Conservation (phyloP, 106 monocot genomes). For the Dendrobium huoshanense region DNA sequence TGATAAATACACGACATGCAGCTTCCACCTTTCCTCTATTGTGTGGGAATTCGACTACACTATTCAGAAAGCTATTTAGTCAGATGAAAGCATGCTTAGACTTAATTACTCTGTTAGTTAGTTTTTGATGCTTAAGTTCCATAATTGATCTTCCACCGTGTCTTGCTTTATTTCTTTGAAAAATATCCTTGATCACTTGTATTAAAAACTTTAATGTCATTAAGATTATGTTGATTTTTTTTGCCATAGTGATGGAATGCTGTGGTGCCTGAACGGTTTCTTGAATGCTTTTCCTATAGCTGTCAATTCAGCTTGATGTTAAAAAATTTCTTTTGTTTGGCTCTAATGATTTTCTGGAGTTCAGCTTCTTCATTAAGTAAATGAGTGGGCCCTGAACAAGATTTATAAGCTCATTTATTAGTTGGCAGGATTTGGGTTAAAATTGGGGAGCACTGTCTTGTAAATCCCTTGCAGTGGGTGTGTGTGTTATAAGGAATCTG, state of each 20-base stretch:
- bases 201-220: background rate
- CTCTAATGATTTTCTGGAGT: too few species aligned
- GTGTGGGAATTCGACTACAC: background rate
- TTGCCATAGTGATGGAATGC: background rate
- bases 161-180: background rate
- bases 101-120: background rate
- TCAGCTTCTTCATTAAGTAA: too few species aligned
- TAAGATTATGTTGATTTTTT: background rate
- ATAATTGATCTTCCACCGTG: background rate
- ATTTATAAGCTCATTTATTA: too few species aligned
- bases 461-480: too few species aligned
- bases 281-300: too few species aligned
- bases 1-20: background rate
- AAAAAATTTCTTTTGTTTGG: too few species aligned
- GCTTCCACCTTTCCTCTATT: background rate
- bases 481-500: too few species aligned
- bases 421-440: too few species aligned
- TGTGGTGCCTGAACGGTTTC: too few species aligned
- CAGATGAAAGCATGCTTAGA: background rate
- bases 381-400: too few species aligned
- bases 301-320: too few species aligned
- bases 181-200: background rate
- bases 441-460: too few species aligned
- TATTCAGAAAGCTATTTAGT: background rate
- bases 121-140: background rate